These are phyloP conservation scores for Neocucurbitaria cava DNA, from an alignment of 2,329 filamentous ascomycete species.

Conservation along the genomic window DNA sequence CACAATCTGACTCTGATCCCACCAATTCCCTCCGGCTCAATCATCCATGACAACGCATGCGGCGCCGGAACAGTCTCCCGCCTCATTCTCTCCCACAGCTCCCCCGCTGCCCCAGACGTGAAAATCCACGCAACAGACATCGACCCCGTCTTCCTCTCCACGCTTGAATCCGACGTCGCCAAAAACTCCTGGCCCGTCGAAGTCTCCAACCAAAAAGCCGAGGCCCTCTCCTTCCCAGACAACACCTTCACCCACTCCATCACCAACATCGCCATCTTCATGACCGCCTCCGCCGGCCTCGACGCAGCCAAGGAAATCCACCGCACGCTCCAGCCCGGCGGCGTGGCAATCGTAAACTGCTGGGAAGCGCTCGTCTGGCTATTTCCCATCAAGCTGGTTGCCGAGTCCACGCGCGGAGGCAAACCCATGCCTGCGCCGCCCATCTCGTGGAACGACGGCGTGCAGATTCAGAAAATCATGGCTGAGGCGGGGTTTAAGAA, in stretches of 20 bases:
- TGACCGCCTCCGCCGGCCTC: conserved; percentile 37
- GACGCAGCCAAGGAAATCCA: conserved; percentile 47
- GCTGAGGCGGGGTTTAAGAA: conserved; percentile 34
- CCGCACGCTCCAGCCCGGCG: conserved; percentile 48
- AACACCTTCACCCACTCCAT: conserved; percentile 48
- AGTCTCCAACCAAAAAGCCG: conserved; percentile 24
- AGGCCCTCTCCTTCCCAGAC: conserved; percentile 31
- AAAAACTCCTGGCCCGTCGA: conserved; percentile 33
- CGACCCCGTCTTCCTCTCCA: conserved; percentile 35
- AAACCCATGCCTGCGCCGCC: conserved; percentile 25
- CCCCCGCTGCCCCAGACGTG: conserved; percentile 14
- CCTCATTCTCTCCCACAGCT: conserved; percentile 21
- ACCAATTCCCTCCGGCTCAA: conserved; percentile 29
- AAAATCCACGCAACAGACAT: conserved; percentile 42
- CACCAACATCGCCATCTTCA: conserved; percentile 52
- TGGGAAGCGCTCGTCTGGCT: conserved; percentile 40
- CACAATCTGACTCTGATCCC: conserved; percentile 38
- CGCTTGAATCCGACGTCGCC: conserved; percentile 12
- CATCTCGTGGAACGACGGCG: conserved; percentile 36
- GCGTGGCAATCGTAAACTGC: conserved; percentile 49
- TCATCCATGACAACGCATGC: conserved; percentile 46
- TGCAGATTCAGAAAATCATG: conserved; percentile 36
- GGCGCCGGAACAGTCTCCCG: conserved; percentile 40
- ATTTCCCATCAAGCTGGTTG: conserved; percentile 24
- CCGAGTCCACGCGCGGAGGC: conserved; percentile 24